A percentile compares a stretch with the other conserved stretches of the same genome.
Conservation (phyloP, 2,329 filamentous ascomycete genomes). For the Aureobasidium pullulans region DNA sequence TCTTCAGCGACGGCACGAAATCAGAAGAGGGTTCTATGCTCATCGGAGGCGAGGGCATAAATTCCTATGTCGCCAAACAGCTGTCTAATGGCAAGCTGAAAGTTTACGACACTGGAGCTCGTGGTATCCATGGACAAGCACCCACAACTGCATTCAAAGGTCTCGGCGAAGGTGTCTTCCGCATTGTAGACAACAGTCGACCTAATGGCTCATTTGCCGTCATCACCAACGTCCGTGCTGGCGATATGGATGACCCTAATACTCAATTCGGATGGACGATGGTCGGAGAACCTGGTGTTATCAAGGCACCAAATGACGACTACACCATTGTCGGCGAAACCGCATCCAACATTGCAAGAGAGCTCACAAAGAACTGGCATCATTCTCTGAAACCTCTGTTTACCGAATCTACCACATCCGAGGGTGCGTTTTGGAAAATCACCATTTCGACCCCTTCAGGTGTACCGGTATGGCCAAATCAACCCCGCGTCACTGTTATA, state of each 20-base stretch:
- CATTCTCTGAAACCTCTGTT: constrained; percentile 49
- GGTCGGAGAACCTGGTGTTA: constrained; percentile 49
- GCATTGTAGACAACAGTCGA: constrained; percentile 43
- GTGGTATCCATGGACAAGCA: constrained; percentile 60
- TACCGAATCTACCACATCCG: constrained; percentile 48
- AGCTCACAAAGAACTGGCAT: constrained; percentile 49
- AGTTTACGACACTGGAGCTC: constrained; percentile 55
- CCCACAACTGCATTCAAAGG: constrained; percentile 54
- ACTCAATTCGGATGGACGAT: constrained; percentile 59
- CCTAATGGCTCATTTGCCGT: constrained; percentile 43
- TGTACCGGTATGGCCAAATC: constrained; percentile 54
- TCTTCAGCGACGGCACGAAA: constrained; percentile 54
- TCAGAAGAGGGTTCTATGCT: constrained; percentile 53
- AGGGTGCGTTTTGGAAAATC: constrained; percentile 61
- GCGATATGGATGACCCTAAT: constrained; percentile 51
- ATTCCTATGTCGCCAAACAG: constrained; percentile 54
- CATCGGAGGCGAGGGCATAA: constrained; percentile 56
- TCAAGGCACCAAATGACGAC: constrained; percentile 53
- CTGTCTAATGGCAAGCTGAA: constrained; percentile 51
- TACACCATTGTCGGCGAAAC: constrained; percentile 49
- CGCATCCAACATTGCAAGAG: constrained; percentile 52
- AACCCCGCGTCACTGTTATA: constrained; percentile 51
- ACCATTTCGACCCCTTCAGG: constrained; percentile 54
- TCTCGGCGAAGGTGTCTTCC: constrained; percentile 57
- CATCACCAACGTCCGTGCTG: constrained; percentile 58